Percentiles rank a stretch among this genome's conserved stretches.
Conservation (phyloP, 306 rosid species). For the Vigna radiata region DNA sequence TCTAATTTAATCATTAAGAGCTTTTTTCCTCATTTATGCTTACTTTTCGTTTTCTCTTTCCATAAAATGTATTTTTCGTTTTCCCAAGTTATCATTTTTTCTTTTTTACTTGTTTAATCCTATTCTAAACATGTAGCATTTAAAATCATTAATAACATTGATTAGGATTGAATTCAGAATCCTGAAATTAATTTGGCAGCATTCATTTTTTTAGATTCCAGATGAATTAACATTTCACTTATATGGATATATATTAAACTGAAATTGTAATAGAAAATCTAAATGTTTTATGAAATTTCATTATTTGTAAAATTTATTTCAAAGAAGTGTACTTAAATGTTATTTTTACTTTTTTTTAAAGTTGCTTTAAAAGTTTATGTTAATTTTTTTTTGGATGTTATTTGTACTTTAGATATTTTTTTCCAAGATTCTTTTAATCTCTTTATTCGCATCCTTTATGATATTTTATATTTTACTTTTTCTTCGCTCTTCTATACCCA, state of each 20-base stretch:
- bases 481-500: too few relatives aligned
- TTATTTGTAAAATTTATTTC: too few relatives aligned
- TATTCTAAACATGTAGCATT: neutral
- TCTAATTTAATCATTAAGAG: too few relatives aligned
- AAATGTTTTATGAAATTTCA: too few relatives aligned
- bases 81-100: neutral
- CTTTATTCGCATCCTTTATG: too few relatives aligned
- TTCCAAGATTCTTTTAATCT: neutral
- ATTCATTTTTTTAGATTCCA: too few relatives aligned
- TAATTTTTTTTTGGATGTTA: neutral
- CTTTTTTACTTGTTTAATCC: too few relatives aligned
- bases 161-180: neutral
- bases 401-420: neutral
- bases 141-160: neutral
- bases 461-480: too few relatives aligned
- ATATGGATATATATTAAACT: neutral
- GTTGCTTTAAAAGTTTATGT: neutral
- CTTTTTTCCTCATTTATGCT: neutral
- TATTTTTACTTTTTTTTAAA: too few relatives aligned
- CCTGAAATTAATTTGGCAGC: too few relatives aligned
- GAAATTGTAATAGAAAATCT: neutral
- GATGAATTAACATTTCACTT: neutral
- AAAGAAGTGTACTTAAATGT: too few relatives aligned
- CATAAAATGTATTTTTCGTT: neutral
- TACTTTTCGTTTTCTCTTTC: neutral